Evolutionary conservation across 108 stramenopile species (phyloP).

Genomic region (Nitzschia sp.): DNA sequence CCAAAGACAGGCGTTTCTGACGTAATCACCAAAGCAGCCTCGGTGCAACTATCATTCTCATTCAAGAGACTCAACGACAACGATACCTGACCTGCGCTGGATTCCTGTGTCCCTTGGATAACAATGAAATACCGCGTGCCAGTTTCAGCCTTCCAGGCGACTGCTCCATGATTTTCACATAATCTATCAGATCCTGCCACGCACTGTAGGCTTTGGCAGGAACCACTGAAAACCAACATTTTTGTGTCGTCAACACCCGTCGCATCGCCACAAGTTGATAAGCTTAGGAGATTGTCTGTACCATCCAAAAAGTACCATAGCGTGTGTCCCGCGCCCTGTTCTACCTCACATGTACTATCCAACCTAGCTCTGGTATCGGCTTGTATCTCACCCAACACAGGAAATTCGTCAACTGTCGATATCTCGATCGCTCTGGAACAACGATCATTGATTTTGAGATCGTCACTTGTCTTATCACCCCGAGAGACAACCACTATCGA

Average conservation of each 20-base stretch:
- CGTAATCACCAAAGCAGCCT: not conserved
- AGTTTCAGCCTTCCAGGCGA: conserved; percentile 20
- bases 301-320: conserved; percentile 27
- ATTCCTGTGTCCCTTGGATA: conserved; percentile 14
- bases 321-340: conserved; percentile 4
- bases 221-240: conserved; percentile 22
- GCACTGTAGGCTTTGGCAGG: conserved; percentile 12
- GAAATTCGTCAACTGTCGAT: not conserved
- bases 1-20: conserved; percentile 9
- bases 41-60: conserved; percentile 8
- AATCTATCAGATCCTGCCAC: conserved; percentile 25
- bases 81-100: conserved; percentile 3
- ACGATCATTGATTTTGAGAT: not conserved
- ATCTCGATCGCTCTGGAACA: conserved; percentile 8
- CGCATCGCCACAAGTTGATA: conserved; percentile 17
- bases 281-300: not conserved
- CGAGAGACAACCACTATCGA: not conserved
- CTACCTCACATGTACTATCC: conserved; percentile 7
- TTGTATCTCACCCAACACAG: conserved; percentile 14
- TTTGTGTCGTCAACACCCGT: conserved; percentile 8
- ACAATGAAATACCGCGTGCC: conserved; percentile 17
- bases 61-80: conserved; percentile 6
- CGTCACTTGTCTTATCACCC: not conserved
- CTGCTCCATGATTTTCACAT: conserved; percentile 22
- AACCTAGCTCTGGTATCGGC: not conserved